phyloP scores from a whole-genome alignment of 1,139 yeast species.

The Kodamaea sp. region DNA sequence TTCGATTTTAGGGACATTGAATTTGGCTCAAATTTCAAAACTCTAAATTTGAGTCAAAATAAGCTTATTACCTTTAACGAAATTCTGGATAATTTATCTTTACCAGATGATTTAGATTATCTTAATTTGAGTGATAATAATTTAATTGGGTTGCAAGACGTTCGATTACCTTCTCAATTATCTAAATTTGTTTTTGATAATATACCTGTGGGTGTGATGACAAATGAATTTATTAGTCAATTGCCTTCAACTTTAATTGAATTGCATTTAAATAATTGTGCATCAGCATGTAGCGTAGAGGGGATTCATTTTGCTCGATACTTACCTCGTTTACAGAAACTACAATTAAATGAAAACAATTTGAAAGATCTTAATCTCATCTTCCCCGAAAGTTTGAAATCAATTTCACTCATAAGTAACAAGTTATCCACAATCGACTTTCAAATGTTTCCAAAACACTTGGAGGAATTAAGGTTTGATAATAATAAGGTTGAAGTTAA shows the following conservation, averaged over 20 bases:
- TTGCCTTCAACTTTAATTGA: constrained; percentile 10
- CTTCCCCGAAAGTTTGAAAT: too few species aligned
- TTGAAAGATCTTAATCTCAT: too few species aligned
- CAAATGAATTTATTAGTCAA: constrained; percentile 5
- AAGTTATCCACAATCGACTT: too few species aligned
- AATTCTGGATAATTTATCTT: constrained; percentile 2
- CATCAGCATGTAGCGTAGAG: not conserved
- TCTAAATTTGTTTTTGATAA: constrained; percentile 10
- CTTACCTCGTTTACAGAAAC: constrained; percentile 2
- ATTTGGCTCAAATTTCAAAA: constrained; percentile 13
- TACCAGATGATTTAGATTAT: constrained; percentile 8
- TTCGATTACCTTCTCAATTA: constrained; percentile 10
- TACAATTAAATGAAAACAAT: constrained; percentile 3
- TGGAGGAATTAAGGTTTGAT: too few species aligned
- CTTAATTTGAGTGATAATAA: constrained; percentile 17
- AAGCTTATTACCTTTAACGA: constrained; percentile 12
- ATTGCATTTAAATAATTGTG: constrained; percentile 9
- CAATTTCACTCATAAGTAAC: too few species aligned
- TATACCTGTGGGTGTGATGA: constrained; percentile 7
- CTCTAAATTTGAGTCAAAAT: constrained; percentile 16
- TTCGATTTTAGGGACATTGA: constrained; percentile 13
- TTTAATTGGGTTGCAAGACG: constrained; percentile 9
- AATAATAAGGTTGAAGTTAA: too few species aligned
- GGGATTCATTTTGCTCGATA: constrained; percentile 1
- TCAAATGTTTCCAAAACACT: too few species aligned